phyloP scores from a whole-genome alignment of 768 basidiomycete species.

The Leccinum olivaceopallidum region DNA sequence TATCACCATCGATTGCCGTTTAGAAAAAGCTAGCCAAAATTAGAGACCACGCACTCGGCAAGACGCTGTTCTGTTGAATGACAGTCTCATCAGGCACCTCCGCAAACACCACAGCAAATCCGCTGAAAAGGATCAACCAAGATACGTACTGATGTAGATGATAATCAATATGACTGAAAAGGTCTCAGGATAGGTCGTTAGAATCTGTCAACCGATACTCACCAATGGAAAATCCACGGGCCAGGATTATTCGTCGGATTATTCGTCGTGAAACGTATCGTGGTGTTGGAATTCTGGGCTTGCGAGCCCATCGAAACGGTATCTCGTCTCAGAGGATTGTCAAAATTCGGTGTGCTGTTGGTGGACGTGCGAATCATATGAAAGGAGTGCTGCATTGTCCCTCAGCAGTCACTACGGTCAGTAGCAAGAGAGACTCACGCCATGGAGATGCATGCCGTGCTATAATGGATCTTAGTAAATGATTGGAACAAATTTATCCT shows the following conservation, averaged over 20 bases:
- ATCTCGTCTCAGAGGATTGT: constrained; percentile 39
- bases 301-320: constrained; percentile 34
- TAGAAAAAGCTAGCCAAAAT: background rate
- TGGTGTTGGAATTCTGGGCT: constrained; percentile 42
- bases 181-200: background rate
- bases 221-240: constrained; percentile 54
- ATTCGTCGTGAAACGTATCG: constrained; percentile 61
- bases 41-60: constrained; percentile 20
- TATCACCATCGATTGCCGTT: background rate
- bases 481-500: background rate
- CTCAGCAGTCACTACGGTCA: background rate
- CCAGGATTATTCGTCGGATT: constrained; percentile 74
- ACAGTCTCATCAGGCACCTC: constrained; percentile 24
- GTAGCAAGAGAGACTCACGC: constrained; percentile 29
- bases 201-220: background rate
- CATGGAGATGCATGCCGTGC: constrained; percentile 45
- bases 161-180: constrained; percentile 33
- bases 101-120: constrained; percentile 33
- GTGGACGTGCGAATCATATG: constrained; percentile 38
- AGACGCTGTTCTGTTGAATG: constrained; percentile 16
- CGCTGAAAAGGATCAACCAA: constrained; percentile 14
- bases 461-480: constrained; percentile 6
- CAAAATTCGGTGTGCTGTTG: constrained; percentile 34
- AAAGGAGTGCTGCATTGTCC: constrained; percentile 36
- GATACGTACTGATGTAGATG: constrained; percentile 27